phyloP scores from a whole-genome alignment of 169 alveolate genomes.

The Eimeria maxima region DNA sequence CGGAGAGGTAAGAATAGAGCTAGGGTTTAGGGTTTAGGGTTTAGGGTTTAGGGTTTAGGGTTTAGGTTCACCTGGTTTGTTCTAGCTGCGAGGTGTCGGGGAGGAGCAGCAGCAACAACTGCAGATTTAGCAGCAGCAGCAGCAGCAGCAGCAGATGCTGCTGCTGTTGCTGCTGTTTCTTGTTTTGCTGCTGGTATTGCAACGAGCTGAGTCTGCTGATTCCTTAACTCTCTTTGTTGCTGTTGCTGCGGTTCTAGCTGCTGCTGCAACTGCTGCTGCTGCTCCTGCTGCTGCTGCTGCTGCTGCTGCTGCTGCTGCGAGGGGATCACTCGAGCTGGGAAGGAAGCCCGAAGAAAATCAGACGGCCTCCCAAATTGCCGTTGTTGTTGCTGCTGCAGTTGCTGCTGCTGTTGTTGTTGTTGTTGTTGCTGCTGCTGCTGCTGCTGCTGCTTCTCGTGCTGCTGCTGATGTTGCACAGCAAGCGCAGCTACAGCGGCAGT shows the following conservation, averaged over 20 bases:
- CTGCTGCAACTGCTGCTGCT: background rate
- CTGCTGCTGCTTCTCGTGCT: background rate
- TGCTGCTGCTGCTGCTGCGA: no score
- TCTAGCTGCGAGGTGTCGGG: background rate
- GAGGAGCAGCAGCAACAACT: background rate
- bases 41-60: background rate
- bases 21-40: slow-evolving; percentile 14
- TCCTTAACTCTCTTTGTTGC: no score
- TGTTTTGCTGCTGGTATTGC: no score
- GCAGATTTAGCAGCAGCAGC: background rate
- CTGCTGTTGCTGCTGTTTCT: slow-evolving; percentile 10
- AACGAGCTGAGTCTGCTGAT: no score
- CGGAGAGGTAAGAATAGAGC: no score
- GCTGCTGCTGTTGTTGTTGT: background rate
- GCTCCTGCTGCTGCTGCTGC: no score
- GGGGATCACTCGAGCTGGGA: no score
- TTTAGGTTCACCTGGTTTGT: background rate
- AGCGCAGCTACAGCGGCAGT: background rate
- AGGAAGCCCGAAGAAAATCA: background rate
- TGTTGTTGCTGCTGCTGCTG: no score
- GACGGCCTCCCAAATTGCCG: background rate
- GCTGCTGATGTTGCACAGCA: slow-evolving; percentile 14
- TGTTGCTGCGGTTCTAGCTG: background rate
- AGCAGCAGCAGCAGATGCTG: slow-evolving; percentile 9
- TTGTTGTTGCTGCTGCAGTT: no score